Evolutionary conservation across 2,329 filamentous ascomycete species (phyloP).

Genomic region (Ophiobolus disseminans): DNA sequence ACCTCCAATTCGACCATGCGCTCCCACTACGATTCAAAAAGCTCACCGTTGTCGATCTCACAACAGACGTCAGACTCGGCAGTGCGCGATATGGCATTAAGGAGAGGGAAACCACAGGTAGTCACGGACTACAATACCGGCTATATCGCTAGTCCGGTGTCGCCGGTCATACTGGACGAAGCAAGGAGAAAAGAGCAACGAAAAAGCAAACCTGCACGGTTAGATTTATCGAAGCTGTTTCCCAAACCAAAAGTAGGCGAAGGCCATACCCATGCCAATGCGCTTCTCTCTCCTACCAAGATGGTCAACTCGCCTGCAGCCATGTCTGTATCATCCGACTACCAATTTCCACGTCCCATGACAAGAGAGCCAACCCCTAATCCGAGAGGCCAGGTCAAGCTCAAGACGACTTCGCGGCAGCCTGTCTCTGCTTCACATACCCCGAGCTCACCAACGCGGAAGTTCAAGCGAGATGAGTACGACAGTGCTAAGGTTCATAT

Average conservation of each 20-base stretch:
- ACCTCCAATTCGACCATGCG: constrained; percentile 50
- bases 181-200: constrained; percentile 28
- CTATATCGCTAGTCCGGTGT: constrained; percentile 26
- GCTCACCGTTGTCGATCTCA: constrained; percentile 50
- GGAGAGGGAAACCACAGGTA: constrained; percentile 47
- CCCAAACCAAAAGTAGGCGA: constrained; percentile 42
- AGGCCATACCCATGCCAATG: constrained; percentile 16
- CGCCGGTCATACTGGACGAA: constrained; percentile 28
- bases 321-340: constrained; percentile 49
- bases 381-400: constrained; percentile 26
- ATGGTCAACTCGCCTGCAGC: constrained; percentile 50
- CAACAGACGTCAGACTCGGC: constrained; percentile 56
- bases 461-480: constrained; percentile 48
- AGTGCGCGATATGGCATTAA: constrained; percentile 52
- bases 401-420: constrained; percentile 32
- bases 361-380: constrained; percentile 40
- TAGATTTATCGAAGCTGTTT: constrained; percentile 54
- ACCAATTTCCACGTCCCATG: constrained; percentile 41
- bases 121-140: constrained; percentile 19
- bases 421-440: constrained; percentile 19
- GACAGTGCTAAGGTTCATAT: constrained; percentile 58
- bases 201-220: constrained; percentile 45
- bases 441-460: constrained; percentile 33
- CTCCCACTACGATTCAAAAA: constrained; percentile 53
- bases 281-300: constrained; percentile 49